Conservation (phyloP, 2,329 filamentous ascomycete genomes). For the Verticillium longisporum region DNA sequence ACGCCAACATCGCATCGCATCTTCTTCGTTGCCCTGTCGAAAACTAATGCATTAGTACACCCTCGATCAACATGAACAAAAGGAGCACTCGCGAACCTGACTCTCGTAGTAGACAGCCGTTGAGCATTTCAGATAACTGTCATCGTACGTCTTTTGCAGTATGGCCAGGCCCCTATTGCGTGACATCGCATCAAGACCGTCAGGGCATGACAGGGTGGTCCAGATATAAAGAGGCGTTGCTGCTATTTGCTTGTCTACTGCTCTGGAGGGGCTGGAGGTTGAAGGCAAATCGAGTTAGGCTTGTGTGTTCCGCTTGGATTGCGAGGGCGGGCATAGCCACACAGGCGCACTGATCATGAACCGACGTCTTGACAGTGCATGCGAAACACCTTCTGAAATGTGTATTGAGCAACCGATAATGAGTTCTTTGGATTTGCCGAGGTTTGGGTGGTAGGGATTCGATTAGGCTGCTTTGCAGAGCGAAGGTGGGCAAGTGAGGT, state of each 20-base stretch:
- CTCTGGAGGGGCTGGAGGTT: not conserved
- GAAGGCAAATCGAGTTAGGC: not conserved
- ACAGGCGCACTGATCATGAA: not conserved
- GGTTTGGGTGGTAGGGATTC: no score
- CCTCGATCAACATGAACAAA: constrained; percentile 5
- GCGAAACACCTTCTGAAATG: no score
- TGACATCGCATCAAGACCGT: constrained; percentile 35
- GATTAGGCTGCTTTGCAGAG: not conserved
- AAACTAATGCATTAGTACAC: not conserved
- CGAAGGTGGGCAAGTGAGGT: not conserved
- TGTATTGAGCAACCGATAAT: no score
- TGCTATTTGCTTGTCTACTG: not conserved
- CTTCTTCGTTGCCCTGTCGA: constrained; percentile 74
- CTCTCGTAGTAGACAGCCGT: constrained; percentile 95
- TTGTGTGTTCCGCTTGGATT: not conserved
- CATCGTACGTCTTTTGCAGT: constrained; percentile 96
- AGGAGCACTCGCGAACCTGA: constrained; percentile 51
- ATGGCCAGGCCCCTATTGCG: constrained; percentile 54
- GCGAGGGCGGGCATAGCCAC: not conserved
- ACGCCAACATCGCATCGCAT: constrained; percentile 87
- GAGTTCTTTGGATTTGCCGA: no score
- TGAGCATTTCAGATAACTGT: constrained; percentile 89
- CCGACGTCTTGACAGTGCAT: not conserved
- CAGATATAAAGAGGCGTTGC: not conserved
- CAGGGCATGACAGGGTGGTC: not conserved